These are phyloP conservation scores for Rhipidocladum racemiflorum DNA, from an alignment of 176 grass and related monocot genomes.

Conservation along the genomic window DNA sequence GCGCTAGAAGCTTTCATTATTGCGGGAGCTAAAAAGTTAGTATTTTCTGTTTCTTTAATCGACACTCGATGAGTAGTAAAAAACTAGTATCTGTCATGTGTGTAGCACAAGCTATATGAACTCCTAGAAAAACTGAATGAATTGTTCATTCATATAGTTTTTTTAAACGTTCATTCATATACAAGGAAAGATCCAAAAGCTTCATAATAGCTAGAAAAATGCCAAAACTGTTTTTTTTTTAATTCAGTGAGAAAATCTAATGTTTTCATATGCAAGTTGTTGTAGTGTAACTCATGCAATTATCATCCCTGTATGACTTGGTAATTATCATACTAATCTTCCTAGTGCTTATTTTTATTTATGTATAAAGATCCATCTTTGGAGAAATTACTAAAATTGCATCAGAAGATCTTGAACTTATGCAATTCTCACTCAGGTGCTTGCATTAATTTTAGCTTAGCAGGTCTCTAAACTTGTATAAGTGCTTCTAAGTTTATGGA, in stretches of 20 bases:
- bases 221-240: not conserved
- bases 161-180: not conserved
- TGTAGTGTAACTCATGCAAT: not conserved
- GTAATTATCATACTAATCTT: not conserved
- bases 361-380: constrained; percentile 8
- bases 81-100: not conserved
- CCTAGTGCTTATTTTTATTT: not conserved
- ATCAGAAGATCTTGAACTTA: not conserved
- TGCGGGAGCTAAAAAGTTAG: constrained; percentile 56
- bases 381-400: not conserved
- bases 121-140: not conserved
- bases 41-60: constrained; percentile 17
- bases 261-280: not conserved
- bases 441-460: not conserved
- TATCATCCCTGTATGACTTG: not conserved
- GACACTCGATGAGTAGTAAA: not conserved
- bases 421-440: not conserved
- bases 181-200: not conserved
- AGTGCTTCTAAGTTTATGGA: not conserved
- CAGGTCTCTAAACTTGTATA: not conserved
- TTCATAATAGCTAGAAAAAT: not conserved
- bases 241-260: not conserved
- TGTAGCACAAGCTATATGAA: not conserved
- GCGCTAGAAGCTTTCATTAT: constrained; percentile 66
- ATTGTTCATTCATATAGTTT: not conserved